These are phyloP conservation scores for Meira miltonrushii DNA, from an alignment of 1,284 basidiomycete genomes.

Conservation along the genomic window DNA sequence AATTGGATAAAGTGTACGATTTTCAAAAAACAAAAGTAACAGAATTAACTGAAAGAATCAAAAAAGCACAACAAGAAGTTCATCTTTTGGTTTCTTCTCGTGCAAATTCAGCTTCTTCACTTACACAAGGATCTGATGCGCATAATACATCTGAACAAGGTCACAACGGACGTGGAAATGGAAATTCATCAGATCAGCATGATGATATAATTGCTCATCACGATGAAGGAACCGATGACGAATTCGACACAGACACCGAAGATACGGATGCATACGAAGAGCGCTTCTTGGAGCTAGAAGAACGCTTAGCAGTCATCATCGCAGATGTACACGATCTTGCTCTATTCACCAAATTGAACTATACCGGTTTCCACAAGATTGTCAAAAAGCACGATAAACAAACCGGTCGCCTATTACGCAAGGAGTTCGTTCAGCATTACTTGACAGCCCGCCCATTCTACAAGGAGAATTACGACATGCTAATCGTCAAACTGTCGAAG, in stretches of 20 bases:
- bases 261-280: constrained; percentile 76
- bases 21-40: constrained; percentile 82
- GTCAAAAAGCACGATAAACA: constrained; percentile 84
- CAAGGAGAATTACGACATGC: constrained; percentile 68
- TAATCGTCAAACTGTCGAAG: constrained; percentile 94
- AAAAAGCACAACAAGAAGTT: constrained; percentile 50
- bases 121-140: constrained; percentile 22
- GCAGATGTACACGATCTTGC: constrained; percentile 98
- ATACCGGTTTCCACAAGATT: constrained; percentile 94
- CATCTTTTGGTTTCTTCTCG: constrained; percentile 46
- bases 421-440: constrained; percentile 74
- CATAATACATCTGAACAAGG: constrained; percentile 49
- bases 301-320: constrained; percentile 89
- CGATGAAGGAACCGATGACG: constrained; percentile 57
- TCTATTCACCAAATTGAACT: constrained; percentile 86
- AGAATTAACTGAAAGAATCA: constrained; percentile 48
- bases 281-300: constrained; percentile 81
- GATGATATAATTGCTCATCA: constrained; percentile 59
- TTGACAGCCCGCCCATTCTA: constrained; percentile 94
- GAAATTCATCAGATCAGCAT: constrained; percentile 26
- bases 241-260: constrained; percentile 62
- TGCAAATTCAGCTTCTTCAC: constrained; percentile 32
- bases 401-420: constrained; percentile 60
- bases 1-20: constrained; percentile 91
- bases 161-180: constrained; percentile 10